A percentile compares a stretch with the other conserved stretches of the same genome.
Conservation (phyloP, 805 yeast species). For the Candida yuanshanica region DNA sequence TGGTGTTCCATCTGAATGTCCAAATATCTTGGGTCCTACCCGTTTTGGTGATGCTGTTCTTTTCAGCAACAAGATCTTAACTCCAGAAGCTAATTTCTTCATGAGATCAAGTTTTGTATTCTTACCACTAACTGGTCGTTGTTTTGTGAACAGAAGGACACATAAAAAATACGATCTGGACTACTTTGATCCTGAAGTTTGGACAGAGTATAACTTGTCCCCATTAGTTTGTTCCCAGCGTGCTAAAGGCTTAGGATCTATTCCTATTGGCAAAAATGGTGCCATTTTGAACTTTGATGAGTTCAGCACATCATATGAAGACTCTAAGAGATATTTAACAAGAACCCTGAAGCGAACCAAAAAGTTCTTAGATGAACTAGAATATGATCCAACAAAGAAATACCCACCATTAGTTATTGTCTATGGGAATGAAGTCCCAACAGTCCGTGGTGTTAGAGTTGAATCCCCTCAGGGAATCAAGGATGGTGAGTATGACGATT, state of each 20-base stretch:
- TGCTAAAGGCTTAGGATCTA: slow-evolving; percentile 8
- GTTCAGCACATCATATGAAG: slow-evolving; percentile 34
- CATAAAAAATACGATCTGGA: slow-evolving; percentile 59
- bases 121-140: slow-evolving; percentile 68
- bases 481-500: slow-evolving; percentile 68
- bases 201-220: slow-evolving; percentile 71
- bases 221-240: slow-evolving; percentile 55
- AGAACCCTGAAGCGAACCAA: slow-evolving; percentile 59
- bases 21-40: slow-evolving; percentile 81
- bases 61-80: slow-evolving; percentile 65
- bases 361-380: slow-evolving; percentile 49
- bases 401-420: slow-evolving; percentile 85
- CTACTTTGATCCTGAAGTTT: slow-evolving; percentile 71
- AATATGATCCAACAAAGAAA: slow-evolving; percentile 41
- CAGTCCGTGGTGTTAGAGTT: slow-evolving; percentile 77
- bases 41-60: slow-evolving; percentile 77
- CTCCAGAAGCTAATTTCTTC: slow-evolving; percentile 78
- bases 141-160: slow-evolving; percentile 60
- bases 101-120: slow-evolving; percentile 83
- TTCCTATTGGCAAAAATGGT: neutral
- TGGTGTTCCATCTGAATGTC: slow-evolving; percentile 80
- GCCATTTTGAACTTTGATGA: slow-evolving; percentile 4
- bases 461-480: slow-evolving; percentile 53
- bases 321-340: slow-evolving; percentile 57
- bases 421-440: slow-evolving; percentile 78